Conservation (phyloP, 108 stramenopile genomes). For the Asterionellopsis glacialis region DNA sequence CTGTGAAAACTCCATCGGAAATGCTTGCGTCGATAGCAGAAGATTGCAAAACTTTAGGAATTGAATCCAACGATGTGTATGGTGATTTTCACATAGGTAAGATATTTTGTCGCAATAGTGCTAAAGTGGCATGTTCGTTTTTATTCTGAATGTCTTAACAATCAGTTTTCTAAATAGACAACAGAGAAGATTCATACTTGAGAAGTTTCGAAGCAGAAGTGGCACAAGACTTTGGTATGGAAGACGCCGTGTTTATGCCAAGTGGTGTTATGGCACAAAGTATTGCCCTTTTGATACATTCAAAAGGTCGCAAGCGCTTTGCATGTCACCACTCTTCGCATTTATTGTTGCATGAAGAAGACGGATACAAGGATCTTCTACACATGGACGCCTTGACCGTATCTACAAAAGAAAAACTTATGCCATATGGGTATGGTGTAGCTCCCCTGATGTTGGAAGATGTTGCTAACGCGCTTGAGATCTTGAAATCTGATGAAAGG, state of each 20-base stretch:
- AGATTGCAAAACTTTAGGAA: constrained; percentile 23
- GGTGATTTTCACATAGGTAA: constrained; percentile 42
- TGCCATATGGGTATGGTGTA: constrained; percentile 16
- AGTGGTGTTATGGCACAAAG: constrained; percentile 79
- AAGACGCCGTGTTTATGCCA: constrained; percentile 75
- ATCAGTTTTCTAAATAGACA: constrained; percentile 13
- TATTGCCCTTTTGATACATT: constrained; percentile 65
- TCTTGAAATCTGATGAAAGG: constrained; percentile 1
- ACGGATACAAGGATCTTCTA: constrained; percentile 48
- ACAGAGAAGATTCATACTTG: constrained; percentile 36
- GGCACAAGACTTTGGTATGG: constrained; percentile 52
- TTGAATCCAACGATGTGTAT: constrained; percentile 45
- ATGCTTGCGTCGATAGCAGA: constrained; percentile 15
- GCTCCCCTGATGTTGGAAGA: constrained; percentile 28
- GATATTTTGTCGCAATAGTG: too few species aligned
- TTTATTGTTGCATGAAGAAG: constrained; percentile 65
- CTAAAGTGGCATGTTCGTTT: too few species aligned
- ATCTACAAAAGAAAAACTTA: constrained; percentile 3
- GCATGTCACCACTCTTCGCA: constrained; percentile 67
- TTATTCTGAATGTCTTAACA: too few species aligned
- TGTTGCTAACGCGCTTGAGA: constrained; percentile 16
- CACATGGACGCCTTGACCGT: constrained; percentile 32
- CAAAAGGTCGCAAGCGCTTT: constrained; percentile 25
- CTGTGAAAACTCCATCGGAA: constrained; percentile 25
- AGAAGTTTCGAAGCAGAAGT: constrained; percentile 64